phyloP scores from a whole-genome alignment of 371 early-diverging fungal genomes.

The Umbelopsis sp. region DNA sequence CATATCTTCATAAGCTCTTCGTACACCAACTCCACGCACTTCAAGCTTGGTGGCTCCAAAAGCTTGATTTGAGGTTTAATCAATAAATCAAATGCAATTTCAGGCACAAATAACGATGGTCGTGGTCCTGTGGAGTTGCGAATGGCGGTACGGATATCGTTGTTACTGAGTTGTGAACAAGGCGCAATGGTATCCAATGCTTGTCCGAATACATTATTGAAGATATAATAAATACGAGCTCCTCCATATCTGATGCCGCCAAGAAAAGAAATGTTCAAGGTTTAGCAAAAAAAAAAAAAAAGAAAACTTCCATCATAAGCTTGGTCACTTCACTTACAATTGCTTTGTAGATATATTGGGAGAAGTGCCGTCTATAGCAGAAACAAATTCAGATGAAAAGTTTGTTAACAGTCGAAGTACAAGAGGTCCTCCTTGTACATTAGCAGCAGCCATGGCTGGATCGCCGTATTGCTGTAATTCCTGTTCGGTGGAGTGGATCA shows the following conservation, averaged over 20 bases:
- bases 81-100: slow-evolving; percentile 87
- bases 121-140: slow-evolving; percentile 93
- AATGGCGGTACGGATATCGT: slow-evolving; percentile 89
- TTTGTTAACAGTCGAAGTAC: slow-evolving; percentile 70
- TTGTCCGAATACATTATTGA: slow-evolving; percentile 85
- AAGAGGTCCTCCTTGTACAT: slow-evolving; percentile 46
- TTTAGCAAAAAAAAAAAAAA: neutral
- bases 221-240: slow-evolving; percentile 90
- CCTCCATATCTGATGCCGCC: slow-evolving; percentile 71
- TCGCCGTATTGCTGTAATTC: slow-evolving; percentile 80
- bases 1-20: slow-evolving; percentile 90
- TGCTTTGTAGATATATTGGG: slow-evolving; percentile 90
- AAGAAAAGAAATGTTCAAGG: neutral
- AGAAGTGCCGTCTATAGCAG: slow-evolving; percentile 83
- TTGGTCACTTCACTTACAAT: slow-evolving; percentile 50
- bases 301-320: neutral
- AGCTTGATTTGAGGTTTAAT: slow-evolving; percentile 84
- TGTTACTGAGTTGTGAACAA: slow-evolving; percentile 73
- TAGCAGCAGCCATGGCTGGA: slow-evolving; percentile 56
- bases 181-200: slow-evolving; percentile 83
- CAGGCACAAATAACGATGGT: slow-evolving; percentile 88
- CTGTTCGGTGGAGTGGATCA: slow-evolving; percentile 81
- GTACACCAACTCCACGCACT: slow-evolving; percentile 86
- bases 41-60: slow-evolving; percentile 80
- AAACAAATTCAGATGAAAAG: slow-evolving; percentile 80